phyloP scores from a whole-genome alignment of 1,284 basidiomycete genomes.

The Leccinum fuscescens region DNA sequence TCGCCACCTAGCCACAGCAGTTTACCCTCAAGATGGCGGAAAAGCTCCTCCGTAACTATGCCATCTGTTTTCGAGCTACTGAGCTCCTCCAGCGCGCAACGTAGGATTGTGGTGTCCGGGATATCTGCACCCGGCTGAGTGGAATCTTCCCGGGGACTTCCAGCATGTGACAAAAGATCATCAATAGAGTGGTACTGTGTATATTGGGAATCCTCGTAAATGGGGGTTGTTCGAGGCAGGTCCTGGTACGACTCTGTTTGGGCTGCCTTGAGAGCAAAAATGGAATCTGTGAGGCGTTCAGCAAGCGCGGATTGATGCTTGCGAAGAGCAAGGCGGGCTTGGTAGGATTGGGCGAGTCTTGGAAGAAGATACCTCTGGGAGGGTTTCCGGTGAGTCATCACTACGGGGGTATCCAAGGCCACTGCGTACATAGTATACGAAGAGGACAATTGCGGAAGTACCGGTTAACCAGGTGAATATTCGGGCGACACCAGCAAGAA shows the following conservation, averaged over 20 bases:
- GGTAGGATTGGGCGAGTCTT: conserved; percentile 53
- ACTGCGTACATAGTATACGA: conserved; percentile 60
- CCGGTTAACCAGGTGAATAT: conserved; percentile 66
- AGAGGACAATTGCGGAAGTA: conserved; percentile 54
- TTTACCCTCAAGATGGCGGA: conserved; percentile 52
- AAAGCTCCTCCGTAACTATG: conserved; percentile 58
- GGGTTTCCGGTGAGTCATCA: conserved; percentile 8
- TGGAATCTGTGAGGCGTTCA: conserved; percentile 49
- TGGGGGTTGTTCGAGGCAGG: conserved; percentile 51
- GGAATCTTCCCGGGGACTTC: conserved; percentile 24
- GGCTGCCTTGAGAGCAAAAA: conserved; percentile 48
- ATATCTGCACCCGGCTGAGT: conserved; percentile 38
- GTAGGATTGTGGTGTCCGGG: conserved; percentile 53
- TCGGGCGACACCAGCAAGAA: conserved; percentile 59
- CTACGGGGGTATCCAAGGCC: background rate
- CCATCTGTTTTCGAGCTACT: conserved; percentile 37
- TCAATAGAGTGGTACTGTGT: conserved; percentile 45
- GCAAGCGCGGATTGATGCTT: conserved; percentile 58
- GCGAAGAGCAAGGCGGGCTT: conserved; percentile 59
- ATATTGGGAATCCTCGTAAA: conserved; percentile 50
- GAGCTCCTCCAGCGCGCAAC: conserved; percentile 58
- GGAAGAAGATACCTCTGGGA: conserved; percentile 66
- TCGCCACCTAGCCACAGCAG: conserved; percentile 54
- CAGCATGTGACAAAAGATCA: conserved; percentile 40
- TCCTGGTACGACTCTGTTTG: conserved; percentile 53